These are phyloP conservation scores for Vachellia pachyceras DNA, from an alignment of 306 rosid genomes.

Conservation along the genomic window DNA sequence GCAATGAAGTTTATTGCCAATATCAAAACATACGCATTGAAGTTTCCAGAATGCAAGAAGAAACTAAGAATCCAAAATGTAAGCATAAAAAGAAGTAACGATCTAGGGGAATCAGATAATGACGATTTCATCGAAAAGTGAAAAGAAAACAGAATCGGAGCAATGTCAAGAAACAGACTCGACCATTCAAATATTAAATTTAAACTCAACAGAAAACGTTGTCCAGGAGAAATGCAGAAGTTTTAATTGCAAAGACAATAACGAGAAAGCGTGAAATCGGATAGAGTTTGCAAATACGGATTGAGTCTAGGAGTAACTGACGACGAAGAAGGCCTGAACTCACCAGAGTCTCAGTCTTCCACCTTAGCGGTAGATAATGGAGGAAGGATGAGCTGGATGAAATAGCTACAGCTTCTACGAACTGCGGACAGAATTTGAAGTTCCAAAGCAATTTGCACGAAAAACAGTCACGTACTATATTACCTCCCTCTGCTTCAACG, in stretches of 20 bases:
- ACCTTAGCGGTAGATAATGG: constrained; percentile 30
- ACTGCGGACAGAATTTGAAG: not conserved
- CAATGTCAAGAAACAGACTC: not conserved
- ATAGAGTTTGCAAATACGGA: constrained; percentile 19
- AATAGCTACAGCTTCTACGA: not conserved
- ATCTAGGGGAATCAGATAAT: not conserved
- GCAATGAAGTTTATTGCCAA: not conserved
- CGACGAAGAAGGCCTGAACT: constrained; percentile 36
- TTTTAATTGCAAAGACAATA: not conserved
- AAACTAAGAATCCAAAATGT: not conserved
- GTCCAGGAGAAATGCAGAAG: not conserved
- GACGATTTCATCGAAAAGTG: not conserved
- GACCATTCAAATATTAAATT: not conserved
- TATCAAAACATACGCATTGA: not conserved
- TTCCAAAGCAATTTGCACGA: not conserved
- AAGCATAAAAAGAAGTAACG: not conserved
- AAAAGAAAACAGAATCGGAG: not conserved
- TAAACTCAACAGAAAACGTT: not conserved
- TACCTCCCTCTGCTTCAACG: not conserved
- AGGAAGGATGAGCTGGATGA: constrained; percentile 26
- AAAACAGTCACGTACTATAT: not conserved
- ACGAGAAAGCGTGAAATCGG: not conserved
- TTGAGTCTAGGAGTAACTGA: not conserved
- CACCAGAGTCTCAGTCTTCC: constrained; percentile 10
- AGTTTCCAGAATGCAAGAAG: not conserved